phyloP scores from a whole-genome alignment of 768 basidiomycete genomes.

The Hygrocybe punicea region DNA sequence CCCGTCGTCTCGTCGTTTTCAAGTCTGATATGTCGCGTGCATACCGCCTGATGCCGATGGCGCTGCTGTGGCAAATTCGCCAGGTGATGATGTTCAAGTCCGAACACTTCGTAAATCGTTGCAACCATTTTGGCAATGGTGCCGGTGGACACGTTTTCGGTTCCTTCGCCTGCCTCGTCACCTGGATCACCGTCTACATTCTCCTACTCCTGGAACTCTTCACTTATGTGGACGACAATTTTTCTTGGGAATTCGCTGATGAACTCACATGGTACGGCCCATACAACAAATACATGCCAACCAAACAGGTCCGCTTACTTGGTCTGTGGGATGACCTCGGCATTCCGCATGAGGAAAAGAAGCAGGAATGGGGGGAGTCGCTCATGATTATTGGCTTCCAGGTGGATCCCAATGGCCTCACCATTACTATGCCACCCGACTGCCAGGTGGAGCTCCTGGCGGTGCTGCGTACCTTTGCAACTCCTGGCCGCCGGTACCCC shows the following conservation, averaged over 20 bases:
- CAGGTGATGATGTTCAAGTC: too few species aligned
- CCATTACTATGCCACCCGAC: slow-evolving; percentile 13
- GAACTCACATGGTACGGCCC: background rate
- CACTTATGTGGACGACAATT: background rate
- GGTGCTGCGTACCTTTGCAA: background rate
- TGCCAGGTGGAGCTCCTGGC: background rate
- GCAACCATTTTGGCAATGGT: too few species aligned
- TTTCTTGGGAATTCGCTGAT: slow-evolving; percentile 14
- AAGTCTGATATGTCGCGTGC: too few species aligned
- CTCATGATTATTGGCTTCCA: slow-evolving; percentile 33
- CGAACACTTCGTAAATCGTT: too few species aligned
- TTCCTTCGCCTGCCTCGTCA: too few species aligned
- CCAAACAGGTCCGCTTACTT: slow-evolving; percentile 26
- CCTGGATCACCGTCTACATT: slow-evolving; percentile 24
- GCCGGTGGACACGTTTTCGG: too few species aligned
- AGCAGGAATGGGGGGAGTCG: slow-evolving; percentile 24
- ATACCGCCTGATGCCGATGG: too few species aligned
- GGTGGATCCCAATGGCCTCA: slow-evolving; percentile 21
- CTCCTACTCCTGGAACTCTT: slow-evolving; percentile 1
- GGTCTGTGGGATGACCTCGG: slow-evolving; percentile 33
- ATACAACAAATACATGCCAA: slow-evolving; percentile 18
- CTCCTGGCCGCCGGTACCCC: background rate
- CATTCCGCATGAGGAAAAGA: slow-evolving; percentile 27
- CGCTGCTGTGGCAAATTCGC: too few species aligned
- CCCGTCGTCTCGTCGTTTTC: too few species aligned